These are phyloP conservation scores for Suillus plorans DNA, from an alignment of 768 basidiomycete species.

Conservation along the genomic window DNA sequence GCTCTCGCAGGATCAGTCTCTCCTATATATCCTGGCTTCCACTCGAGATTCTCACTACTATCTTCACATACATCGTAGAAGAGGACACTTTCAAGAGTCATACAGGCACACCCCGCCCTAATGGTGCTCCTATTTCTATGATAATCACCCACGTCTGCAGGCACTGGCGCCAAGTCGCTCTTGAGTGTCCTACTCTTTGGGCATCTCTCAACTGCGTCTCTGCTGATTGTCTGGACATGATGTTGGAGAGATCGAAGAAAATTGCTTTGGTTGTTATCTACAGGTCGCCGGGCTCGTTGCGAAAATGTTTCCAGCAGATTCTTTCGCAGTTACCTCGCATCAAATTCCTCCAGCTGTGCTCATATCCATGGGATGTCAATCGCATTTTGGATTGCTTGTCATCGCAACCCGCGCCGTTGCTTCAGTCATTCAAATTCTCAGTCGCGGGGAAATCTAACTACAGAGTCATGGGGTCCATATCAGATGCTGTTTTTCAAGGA, in stretches of 20 bases:
- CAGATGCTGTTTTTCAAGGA: conserved; percentile 29
- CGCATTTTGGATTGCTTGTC: conserved; percentile 27
- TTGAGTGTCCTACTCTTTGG: conserved; percentile 59
- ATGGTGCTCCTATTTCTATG: conserved; percentile 27
- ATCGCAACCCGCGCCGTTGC: conserved; percentile 28
- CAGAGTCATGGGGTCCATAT: conserved; percentile 21
- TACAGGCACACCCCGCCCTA: neutral
- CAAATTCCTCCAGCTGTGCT: conserved; percentile 30
- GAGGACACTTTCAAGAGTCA: neutral
- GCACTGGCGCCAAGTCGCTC: conserved; percentile 54
- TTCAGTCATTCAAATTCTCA: conserved; percentile 31
- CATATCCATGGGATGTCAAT: conserved; percentile 8
- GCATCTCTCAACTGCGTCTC: conserved; percentile 39
- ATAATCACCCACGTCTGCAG: conserved; percentile 61
- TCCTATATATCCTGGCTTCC: conserved; percentile 21
- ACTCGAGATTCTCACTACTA: conserved; percentile 20
- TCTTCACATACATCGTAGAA: conserved; percentile 15
- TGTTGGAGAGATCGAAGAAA: conserved; percentile 45
- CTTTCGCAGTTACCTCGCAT: conserved; percentile 35
- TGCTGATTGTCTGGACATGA: conserved; percentile 40
- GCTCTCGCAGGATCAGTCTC: conserved; percentile 16
- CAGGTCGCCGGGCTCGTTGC: conserved; percentile 20
- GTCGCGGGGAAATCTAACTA: conserved; percentile 18
- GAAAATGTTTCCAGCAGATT: conserved; percentile 11
- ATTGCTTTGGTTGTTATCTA: conserved; percentile 30